Evolutionary conservation across 2,329 filamentous ascomycete genomes (phyloP), one percentile per base, ranked within the genome.

Genomic region (Aspergillus sp.): DNA sequence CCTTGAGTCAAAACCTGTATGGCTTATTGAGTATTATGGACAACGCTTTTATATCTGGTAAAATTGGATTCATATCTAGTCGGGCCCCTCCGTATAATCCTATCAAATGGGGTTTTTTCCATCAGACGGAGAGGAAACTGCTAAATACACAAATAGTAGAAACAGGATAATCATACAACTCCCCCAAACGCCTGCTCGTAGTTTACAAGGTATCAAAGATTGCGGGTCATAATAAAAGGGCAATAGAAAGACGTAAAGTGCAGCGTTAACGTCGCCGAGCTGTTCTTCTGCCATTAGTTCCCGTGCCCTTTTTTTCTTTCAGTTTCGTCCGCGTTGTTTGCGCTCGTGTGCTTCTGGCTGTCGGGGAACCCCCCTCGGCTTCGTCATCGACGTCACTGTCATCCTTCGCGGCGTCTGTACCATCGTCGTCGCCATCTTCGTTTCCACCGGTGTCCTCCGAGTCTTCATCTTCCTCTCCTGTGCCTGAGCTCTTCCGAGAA

Each of bases 371-470:
- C 7, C 58, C 61, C 37, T 66, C 66, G 11, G 53, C 62, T 12
- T 64, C 66, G 12, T 68, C 67, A 1, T 67, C 68, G 5, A 44
- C 61, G 30, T 68, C 67, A 30, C 62, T 66, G 7, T 64, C 60
- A 5, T 65, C 62, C 19, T 64, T 65, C 5, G 50, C 63, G 2
- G 37, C 60, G 36, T 70, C 68, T 7, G 59, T 61, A 10, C 53
- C 61, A 35, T 67, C 66, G 28, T 66, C 67, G 7, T 66, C 67
- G 5, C 55, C 65, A 27, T 68, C 66, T 6, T 68, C 68, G 39
- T 68, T 62, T 8, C 45, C 55, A 26, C 50, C 67, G 8, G 64
- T 65, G 11, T 68, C 65, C 28, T 65, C 67, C 27, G 60, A 65
- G 40, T 68, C 64, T 5, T 59, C 66, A 4, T 70, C 71, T 27